phyloP scores from a whole-genome alignment of 139 green algal species.

The Haematococcus sp. region DNA sequence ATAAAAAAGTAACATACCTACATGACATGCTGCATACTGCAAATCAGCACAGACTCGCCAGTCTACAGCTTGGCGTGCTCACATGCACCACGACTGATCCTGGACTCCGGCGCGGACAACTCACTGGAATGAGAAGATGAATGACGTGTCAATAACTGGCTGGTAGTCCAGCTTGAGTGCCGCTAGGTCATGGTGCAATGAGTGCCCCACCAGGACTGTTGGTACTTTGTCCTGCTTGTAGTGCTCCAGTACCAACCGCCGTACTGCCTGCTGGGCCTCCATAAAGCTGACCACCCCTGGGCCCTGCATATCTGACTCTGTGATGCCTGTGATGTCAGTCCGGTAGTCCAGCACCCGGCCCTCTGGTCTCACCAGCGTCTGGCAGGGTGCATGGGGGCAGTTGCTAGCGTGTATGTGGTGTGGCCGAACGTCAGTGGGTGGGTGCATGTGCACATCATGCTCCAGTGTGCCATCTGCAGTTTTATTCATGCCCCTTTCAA shows the following conservation, averaged over 20 bases:
- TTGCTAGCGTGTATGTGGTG: too few relatives aligned
- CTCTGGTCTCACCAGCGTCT: constrained; percentile 47
- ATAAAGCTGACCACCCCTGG: neutral
- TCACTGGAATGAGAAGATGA: constrained; percentile 51
- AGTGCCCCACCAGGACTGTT: constrained; percentile 59
- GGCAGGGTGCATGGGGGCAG: neutral
- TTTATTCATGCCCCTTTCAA: too few relatives aligned
- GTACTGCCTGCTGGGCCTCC: neutral
- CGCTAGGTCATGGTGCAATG: constrained; percentile 56
- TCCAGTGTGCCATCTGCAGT: too few relatives aligned
- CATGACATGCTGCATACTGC: too few relatives aligned
- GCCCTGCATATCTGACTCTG: constrained; percentile 34
- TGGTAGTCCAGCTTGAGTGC: constrained; percentile 53
- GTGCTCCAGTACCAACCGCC: constrained; percentile 24
- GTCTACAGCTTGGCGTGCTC: too few relatives aligned
- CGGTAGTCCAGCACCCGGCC: constrained; percentile 40
- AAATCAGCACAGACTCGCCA: too few relatives aligned
- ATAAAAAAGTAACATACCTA: too few relatives aligned
- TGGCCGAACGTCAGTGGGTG: too few relatives aligned
- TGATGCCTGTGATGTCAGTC: constrained; percentile 49
- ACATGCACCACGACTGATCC: too few relatives aligned
- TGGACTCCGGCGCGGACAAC: too few relatives aligned
- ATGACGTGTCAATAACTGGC: constrained; percentile 57
- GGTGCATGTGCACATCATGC: too few relatives aligned
- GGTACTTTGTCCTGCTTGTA: neutral